Evolutionary conservation across 257 asterid species (phyloP).

Genomic region (Craterostigma plantagineum): DNA sequence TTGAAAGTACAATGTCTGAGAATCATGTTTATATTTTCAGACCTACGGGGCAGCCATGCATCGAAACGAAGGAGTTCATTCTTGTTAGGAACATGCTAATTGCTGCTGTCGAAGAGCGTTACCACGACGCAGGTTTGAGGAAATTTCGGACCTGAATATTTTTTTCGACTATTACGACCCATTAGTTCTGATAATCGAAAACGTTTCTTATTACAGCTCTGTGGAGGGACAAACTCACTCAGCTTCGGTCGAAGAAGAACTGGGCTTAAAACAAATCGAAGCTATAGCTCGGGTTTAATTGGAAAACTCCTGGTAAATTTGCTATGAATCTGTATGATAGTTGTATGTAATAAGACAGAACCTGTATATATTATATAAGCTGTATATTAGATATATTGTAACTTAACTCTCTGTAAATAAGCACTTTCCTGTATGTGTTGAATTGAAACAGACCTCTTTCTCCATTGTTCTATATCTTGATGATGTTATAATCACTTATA

Average conservation of each 20-base stretch:
- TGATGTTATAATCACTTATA: too few relatives aligned
- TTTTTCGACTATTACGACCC: not conserved
- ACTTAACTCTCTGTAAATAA: too few relatives aligned
- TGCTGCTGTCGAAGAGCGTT: constrained; percentile 51
- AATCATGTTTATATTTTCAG: constrained; percentile 9
- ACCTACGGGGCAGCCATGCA: constrained; percentile 37
- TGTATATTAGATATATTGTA: too few relatives aligned
- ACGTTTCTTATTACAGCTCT: constrained; percentile 31
- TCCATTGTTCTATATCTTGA: too few relatives aligned
- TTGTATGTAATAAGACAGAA: too few relatives aligned
- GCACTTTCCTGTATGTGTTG: too few relatives aligned
- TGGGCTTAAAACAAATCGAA: not conserved
- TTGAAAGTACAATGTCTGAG: not conserved
- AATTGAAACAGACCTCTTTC: too few relatives aligned
- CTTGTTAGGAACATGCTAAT: constrained; percentile 38
- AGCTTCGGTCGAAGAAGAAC: constrained; percentile 4
- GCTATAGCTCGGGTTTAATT: not conserved
- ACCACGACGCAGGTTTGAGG: constrained; percentile 38
- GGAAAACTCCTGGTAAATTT: too few relatives aligned
- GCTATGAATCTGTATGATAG: too few relatives aligned
- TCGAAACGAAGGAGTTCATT: constrained; percentile 37
- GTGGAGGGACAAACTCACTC: constrained; percentile 38
- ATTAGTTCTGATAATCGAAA: not conserved
- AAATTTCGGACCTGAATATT: not conserved
- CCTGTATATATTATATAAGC: too few relatives aligned